Evolutionary conservation across 768 basidiomycete genomes (phyloP), one percentile per base, ranked within the genome.

Genomic region (Pleurotus cornucopiae): DNA sequence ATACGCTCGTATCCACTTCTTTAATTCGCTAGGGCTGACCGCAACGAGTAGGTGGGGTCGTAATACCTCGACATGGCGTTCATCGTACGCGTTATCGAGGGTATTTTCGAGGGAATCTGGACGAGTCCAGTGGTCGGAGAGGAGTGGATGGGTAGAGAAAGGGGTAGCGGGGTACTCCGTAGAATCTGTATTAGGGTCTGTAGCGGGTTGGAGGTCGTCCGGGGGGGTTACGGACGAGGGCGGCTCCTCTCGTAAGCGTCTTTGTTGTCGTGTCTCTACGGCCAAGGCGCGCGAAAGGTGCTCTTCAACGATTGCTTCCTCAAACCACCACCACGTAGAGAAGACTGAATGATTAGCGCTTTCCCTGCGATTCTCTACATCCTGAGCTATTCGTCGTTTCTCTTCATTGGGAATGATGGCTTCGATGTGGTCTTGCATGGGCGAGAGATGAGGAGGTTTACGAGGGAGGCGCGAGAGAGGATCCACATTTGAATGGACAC

Each of bases 401-500:
- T 55, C 47, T 1, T 6, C 25, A 38, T 58, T 52, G 2, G 40
- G 54, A 4, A 48, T 16, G 13, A 59, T 55, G 49, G 47, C 13
- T 3, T 13, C 14, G 2, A 30, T 30, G 25, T 30, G 23, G 26
- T 57, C 56, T 14, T 23, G 21, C 12, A 37, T 23, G 14, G 56
- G 40, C 23, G 37, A 55, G 1, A 46, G 25, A 14, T 55, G 52
- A 12, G 21, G n/a, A 3, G 51, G 46, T 5, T 26, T n/a, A 13
- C 56, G 4, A 5, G 56, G 56, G n/a, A 57, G 21, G 2, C 59
- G 14, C 2, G 44, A 60, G 0, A 60, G 14, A 2, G 59, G 66
- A 51, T 67, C 64, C 0, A 67, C 65, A 49, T 74, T 74, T 0
- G 67, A 71, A 44, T 74, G 73, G 0, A 71, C 57, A 23, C 64